Evolutionary conservation across 176 grass and related monocot genomes (phyloP).

Genomic region (Saccharum officinarum): DNA sequence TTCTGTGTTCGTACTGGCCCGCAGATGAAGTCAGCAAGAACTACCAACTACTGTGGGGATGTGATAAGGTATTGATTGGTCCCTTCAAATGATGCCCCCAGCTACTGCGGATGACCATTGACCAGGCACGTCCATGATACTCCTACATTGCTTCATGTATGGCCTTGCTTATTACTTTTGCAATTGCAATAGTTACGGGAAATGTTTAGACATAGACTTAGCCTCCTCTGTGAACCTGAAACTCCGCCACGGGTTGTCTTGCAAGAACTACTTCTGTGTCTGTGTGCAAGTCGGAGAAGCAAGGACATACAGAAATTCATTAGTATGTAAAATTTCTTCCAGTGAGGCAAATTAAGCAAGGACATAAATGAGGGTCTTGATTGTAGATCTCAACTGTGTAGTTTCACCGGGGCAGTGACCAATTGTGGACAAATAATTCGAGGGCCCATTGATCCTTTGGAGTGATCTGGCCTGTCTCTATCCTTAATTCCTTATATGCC

Average conservation of each 20-base stretch:
- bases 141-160: not conserved
- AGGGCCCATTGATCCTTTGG: constrained; percentile 15
- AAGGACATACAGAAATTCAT: not conserved
- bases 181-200: too few relatives aligned
- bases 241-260: not conserved
- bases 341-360: constrained; percentile 27
- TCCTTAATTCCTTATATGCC: constrained; percentile 24
- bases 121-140: constrained; percentile 13
- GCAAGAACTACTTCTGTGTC: not conserved
- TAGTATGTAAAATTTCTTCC: not conserved
- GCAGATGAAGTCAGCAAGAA: constrained; percentile 10
- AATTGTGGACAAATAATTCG: constrained; percentile 42
- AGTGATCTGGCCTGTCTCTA: constrained; percentile 34
- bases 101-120: constrained; percentile 8
- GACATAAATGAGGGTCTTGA: constrained; percentile 31
- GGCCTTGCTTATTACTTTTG: too few relatives aligned
- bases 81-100: constrained; percentile 27
- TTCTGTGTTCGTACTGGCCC: not conserved
- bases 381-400: constrained; percentile 30
- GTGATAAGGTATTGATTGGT: constrained; percentile 16
- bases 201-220: not conserved
- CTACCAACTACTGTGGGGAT: not conserved
- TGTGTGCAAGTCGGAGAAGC: not conserved
- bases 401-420: constrained; percentile 29
- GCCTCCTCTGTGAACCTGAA: not conserved